Evolutionary conservation across 805 yeast species (phyloP).

Genomic region (Maudiozyma pseudohumilis): DNA sequence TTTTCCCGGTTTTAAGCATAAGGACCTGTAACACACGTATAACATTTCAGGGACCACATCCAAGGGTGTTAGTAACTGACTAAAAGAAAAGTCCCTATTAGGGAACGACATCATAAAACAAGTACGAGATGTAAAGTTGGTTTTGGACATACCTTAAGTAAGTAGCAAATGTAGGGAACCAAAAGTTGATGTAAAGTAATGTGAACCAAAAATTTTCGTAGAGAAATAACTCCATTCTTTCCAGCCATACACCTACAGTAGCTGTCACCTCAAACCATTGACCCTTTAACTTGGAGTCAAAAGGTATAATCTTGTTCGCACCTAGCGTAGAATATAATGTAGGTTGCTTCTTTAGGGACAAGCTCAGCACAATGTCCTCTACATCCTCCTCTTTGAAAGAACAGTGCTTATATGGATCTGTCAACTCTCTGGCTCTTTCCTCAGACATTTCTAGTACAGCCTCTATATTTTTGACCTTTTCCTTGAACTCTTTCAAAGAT

Average conservation of each 20-base stretch:
- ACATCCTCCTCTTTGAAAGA: constrained; percentile 12
- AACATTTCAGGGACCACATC: too few species aligned
- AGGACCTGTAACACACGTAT: too few species aligned
- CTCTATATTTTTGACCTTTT: constrained; percentile 1
- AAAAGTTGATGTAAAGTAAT: constrained; percentile 15
- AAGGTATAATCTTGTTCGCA: constrained; percentile 1
- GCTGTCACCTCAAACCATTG: constrained; percentile 8
- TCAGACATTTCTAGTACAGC: constrained; percentile 7
- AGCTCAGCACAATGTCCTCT: constrained; percentile 9
- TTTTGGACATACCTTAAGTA: constrained; percentile 17
- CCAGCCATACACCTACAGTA: constrained; percentile 8
- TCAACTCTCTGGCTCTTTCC: constrained; percentile 1
- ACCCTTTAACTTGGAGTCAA: constrained; percentile 5
- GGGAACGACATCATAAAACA: background rate
- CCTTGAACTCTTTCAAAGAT: too few species aligned
- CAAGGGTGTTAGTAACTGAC: too few species aligned
- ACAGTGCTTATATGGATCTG: constrained; percentile 4
- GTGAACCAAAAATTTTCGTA: constrained; percentile 19
- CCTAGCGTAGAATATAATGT: background rate
- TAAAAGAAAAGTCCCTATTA: too few species aligned
- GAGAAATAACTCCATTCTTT: constrained; percentile 11
- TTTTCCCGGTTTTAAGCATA: too few species aligned
- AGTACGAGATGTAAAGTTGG: background rate
- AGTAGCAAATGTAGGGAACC: constrained; percentile 15
- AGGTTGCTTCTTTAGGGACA: constrained; percentile 2